phyloP scores from a whole-genome alignment of 257 asterid species.

The Primulina eburnea region DNA sequence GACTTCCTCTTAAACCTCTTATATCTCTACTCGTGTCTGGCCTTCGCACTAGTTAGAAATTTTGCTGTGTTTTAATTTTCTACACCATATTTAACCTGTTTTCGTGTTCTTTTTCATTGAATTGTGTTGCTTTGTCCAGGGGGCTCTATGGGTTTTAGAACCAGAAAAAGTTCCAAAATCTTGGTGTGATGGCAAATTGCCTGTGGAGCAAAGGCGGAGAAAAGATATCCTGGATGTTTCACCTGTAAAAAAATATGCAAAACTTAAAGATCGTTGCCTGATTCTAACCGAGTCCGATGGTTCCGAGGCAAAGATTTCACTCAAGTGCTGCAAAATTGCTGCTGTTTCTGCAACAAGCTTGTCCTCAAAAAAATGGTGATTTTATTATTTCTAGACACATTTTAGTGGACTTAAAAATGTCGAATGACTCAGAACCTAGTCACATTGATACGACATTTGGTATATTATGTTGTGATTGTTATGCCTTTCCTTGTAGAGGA shows the following conservation, averaged over 20 bases:
- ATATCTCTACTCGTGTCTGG: neutral
- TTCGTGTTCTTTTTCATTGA: conserved; percentile 1
- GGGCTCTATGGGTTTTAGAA: conserved; percentile 71
- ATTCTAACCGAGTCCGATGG: conserved; percentile 63
- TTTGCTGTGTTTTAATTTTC: neutral
- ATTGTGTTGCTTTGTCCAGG: conserved; percentile 41
- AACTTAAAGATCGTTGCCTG: conserved; percentile 54
- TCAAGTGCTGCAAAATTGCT: conserved; percentile 62
- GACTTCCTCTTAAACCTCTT: neutral
- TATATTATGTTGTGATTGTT: conserved; percentile 4
- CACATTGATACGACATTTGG: conserved; percentile 12
- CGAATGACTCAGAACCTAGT: conserved; percentile 9
- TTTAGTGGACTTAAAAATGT: conserved; percentile 21
- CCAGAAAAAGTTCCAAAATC: conserved; percentile 62
- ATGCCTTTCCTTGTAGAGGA: conserved; percentile 7
- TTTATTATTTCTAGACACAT: conserved; percentile 19
- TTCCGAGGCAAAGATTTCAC: conserved; percentile 54
- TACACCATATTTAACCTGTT: conserved; percentile 15
- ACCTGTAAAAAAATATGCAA: conserved; percentile 66
- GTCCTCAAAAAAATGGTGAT: conserved; percentile 78
- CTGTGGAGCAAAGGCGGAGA: conserved; percentile 57
- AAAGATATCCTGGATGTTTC: conserved; percentile 67
- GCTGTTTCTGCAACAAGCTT: conserved; percentile 84
- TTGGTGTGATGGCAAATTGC: conserved; percentile 41
- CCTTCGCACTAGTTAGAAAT: neutral